These are phyloP conservation scores for Cryptococcus sp. DNA, from an alignment of 1,284 basidiomycete genomes.

Conservation along the genomic window DNA sequence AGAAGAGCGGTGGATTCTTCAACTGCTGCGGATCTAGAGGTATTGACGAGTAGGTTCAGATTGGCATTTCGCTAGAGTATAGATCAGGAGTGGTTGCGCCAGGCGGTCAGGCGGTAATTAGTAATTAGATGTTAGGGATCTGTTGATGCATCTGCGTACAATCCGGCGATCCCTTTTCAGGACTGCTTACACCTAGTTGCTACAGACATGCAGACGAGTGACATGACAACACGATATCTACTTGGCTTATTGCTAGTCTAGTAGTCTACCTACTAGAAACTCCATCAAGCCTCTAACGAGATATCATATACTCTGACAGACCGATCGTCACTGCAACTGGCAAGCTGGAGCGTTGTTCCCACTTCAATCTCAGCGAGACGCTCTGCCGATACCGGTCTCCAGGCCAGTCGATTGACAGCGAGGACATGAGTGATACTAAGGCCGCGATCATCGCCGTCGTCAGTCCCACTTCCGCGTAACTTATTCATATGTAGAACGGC, in stretches of 20 bases:
- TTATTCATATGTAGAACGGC: too few species aligned
- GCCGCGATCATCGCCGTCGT: too few species aligned
- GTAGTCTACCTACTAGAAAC: not conserved
- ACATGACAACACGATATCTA: too few species aligned
- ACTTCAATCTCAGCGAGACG: not conserved
- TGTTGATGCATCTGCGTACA: not conserved
- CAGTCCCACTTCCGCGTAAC: not conserved
- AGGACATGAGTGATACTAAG: constrained; percentile 48
- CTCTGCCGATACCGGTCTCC: constrained; percentile 20
- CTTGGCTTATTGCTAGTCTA: too few species aligned
- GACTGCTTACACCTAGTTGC: too few species aligned
- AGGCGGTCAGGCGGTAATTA: not conserved
- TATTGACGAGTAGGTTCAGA: constrained; percentile 27
- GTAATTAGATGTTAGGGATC: not conserved
- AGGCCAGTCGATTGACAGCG: constrained; percentile 51
- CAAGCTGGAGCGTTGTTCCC: constrained; percentile 36
- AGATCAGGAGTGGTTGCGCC: not conserved
- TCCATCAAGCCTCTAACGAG: not conserved
- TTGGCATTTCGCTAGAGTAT: not conserved
- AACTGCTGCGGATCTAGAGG: constrained; percentile 40
- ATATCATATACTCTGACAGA: constrained; percentile 47
- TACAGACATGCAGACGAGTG: too few species aligned
- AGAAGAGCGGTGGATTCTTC: constrained; percentile 46
- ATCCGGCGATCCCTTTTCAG: too few species aligned
- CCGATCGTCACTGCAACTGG: constrained; percentile 54